phyloP scores from a whole-genome alignment of 768 basidiomycete species.

The Mycena capillaripes region DNA sequence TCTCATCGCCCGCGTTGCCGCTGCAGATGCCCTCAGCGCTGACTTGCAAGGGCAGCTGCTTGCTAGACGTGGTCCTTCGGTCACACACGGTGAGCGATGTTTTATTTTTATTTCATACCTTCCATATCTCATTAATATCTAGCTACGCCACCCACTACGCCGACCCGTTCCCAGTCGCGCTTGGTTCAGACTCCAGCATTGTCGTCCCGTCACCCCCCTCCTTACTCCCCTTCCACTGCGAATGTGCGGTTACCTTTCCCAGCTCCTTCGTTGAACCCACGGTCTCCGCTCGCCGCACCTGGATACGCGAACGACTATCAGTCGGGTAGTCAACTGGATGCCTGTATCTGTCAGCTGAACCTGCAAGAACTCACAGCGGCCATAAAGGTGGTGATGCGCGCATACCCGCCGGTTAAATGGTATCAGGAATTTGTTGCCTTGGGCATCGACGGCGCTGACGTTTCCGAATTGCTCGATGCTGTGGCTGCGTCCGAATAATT shows the following conservation, averaged over 20 bases:
- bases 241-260: not conserved
- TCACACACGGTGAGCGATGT: not conserved
- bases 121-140: not conserved
- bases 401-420: not conserved
- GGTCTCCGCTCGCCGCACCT: not conserved
- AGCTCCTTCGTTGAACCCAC: not conserved
- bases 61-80: not conserved
- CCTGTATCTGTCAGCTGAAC: not conserved
- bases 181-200: too few relatives aligned
- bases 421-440: not conserved
- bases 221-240: not conserved
- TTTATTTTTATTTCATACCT: not conserved
- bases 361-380: not conserved
- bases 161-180: too few relatives aligned
- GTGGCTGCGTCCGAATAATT: too few relatives aligned
- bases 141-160: not conserved
- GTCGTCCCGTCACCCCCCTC: too few relatives aligned
- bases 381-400: conserved; percentile 4
- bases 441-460: not conserved
- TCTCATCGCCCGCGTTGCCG: too few relatives aligned
- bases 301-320: too few relatives aligned
- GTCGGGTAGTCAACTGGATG: not conserved
- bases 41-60: not conserved
- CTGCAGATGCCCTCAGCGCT: not conserved
- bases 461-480: not conserved